Evolutionary conservation across 169 alveolate genomes (phyloP), one percentile per base, ranked within the genome.

Genomic region (Toxoplasma gondii): DNA sequence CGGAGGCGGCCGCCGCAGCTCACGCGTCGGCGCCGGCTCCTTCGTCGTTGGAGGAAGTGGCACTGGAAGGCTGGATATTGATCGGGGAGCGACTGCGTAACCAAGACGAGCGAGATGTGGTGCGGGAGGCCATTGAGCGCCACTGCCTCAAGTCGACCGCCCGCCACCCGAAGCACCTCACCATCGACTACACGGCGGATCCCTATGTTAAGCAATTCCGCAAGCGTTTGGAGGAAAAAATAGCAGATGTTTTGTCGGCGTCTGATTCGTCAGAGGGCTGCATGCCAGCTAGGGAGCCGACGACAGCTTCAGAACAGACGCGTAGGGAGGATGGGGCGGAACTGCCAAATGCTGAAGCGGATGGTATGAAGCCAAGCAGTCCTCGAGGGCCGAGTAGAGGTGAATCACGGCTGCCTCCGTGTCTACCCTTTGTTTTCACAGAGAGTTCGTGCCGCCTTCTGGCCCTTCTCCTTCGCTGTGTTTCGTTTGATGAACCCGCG

Each of bases 61-160:
- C 98, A 2, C 92, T 97, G 80, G 99, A 98, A 95, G 99, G 99
- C 0, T 98, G 98, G 96, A 97, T 97, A 94, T 96, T 99, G 84
- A 96, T 98, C 45, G 99, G 99, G n/a, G 99, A 99, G 96, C 97
- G 99, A 94, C 96, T 98, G 80, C 95, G 99, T n/a, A 97, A 97
- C 91, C 96, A 96, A 34, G 98, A 97, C 27, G 99, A 98, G 86
- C 97, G 98, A 91, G 96, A 95, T 41, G 96, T 94, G 93, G 92
- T 90, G 49, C 49, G 95, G 92, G 78, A 41, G 84, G 81, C 94
- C n/a, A 53, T 91, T 29, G 97, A 93, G 94, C 94, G 90, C 31
- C 96, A 96, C 80, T 94, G 97, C 74, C 90, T 93, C n/a, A 49
- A 70, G 41, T 94, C 96, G 0, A 93, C 94, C 0, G 88, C 96